A percentile compares a stretch with the other conserved stretches of the same genome.
These are phyloP conservation scores for Yamadazyma endophytica DNA, from an alignment of 805 yeast genomes.

Conservation along the genomic window DNA sequence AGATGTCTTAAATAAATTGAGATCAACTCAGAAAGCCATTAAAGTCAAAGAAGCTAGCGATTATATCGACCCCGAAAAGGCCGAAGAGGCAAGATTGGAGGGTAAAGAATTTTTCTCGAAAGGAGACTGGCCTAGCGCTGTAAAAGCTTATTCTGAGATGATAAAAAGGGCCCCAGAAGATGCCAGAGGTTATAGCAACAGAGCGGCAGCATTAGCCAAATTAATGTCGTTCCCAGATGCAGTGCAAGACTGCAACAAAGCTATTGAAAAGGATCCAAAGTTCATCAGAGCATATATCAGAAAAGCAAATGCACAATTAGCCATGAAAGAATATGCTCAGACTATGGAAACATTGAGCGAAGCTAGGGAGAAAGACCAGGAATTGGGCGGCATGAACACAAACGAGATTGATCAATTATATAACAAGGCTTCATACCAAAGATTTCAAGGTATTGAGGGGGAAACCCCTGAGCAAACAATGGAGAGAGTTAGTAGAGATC, in stretches of 20 bases:
- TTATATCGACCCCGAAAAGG: constrained; percentile 85
- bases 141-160: constrained; percentile 92
- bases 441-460: constrained; percentile 79
- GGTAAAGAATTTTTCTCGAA: constrained; percentile 88
- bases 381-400: constrained; percentile 54
- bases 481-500: constrained; percentile 86
- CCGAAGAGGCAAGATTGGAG: constrained; percentile 89
- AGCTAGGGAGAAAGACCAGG: constrained; percentile 74
- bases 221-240: constrained; percentile 97
- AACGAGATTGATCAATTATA: constrained; percentile 80
- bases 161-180: constrained; percentile 95
- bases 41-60: constrained; percentile 73
- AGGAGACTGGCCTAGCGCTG: constrained; percentile 96
- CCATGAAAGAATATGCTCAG: constrained; percentile 79
- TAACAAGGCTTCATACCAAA: constrained; percentile 69
- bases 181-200: constrained; percentile 93
- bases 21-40: constrained; percentile 80
- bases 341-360: constrained; percentile 76
- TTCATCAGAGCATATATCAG: constrained; percentile 95
- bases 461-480: constrained; percentile 94
- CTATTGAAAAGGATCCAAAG: constrained; percentile 81
- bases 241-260: constrained; percentile 83
- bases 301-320: constrained; percentile 91
- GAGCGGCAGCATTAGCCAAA: constrained; percentile 96
- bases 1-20: constrained; percentile 81